Base-by-base conservation (phyloP, 805 yeast species). In the Starmerella stigmatis region DNA sequence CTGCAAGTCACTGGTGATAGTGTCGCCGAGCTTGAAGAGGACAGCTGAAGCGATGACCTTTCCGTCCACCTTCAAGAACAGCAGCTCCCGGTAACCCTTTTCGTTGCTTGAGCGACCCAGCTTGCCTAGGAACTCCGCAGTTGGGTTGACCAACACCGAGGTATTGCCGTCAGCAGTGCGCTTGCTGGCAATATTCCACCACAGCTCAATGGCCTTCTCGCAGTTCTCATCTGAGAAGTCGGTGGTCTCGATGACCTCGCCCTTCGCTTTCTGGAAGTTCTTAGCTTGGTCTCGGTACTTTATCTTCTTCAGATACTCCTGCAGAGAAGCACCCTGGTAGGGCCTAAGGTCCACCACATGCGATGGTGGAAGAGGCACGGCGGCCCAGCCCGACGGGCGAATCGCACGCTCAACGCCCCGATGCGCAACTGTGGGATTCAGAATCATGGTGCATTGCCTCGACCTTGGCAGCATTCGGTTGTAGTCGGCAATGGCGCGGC, bases 1-100 rank as follows among this genome's bases (percentile, higher is more conserved):
- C 51, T 68, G 73, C 11, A 68, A 56, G 48, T 68, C 73, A 6
- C 70, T 64, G 2, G 73, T 68, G 34, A 68, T 63, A 1, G 73
- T 69, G 41, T 65, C 68, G 3, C 72, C 73, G 21, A 69, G 57
- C 39, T 70, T 47, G 57, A 67, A 68, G 11, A 68, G 55, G 4
- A 68, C 66, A 44, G 70, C 68, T 2, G 70, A 64, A 0, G 72
- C 72, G 25, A 68, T 62, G 8, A 61, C 47, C 29, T 54, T 52
- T n/a, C 50, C 67, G 32, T 63, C 63, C 3, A 67, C 67, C 54
- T 64, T 63, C 37, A 69, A 51, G 50, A 66, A 69, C 31, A 68
- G 52, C 17, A 68, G 49, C 9, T 66, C 57, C 27, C 71, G 50
- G 41, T 48, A 53, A 4, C 60, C 56, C 20, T 58, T 52, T 23